phyloP scores from a whole-genome alignment of 176 grass and related monocot species.

The Carex parvula region DNA sequence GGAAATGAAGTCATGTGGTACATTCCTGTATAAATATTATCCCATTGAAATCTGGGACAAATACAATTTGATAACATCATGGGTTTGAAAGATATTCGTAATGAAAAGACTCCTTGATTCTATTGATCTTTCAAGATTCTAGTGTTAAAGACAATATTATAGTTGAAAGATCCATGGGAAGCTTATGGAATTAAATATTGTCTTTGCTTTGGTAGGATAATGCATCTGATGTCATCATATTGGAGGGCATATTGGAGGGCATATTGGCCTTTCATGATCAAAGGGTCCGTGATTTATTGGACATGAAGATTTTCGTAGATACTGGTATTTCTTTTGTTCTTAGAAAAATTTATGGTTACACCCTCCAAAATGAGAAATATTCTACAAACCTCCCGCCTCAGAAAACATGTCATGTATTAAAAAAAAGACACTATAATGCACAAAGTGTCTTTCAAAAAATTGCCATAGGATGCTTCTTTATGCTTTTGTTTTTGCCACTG shows the following conservation, averaged over 20 bases:
- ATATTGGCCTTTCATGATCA: slow-evolving; percentile 96
- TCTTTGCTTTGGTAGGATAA: slow-evolving; percentile 62
- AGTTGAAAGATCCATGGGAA: background rate
- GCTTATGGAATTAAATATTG: background rate
- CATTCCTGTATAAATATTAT: background rate
- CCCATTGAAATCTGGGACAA: background rate
- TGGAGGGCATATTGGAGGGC: slow-evolving; percentile 98
- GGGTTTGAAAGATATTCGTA: background rate
- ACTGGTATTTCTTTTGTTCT: slow-evolving; percentile 54
- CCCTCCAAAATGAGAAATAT: background rate
- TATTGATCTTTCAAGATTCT: background rate
- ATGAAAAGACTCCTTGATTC: background rate
- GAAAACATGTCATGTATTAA: background rate
- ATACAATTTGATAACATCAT: background rate
- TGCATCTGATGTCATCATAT: slow-evolving; percentile 97
- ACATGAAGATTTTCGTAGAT: slow-evolving; percentile 99
- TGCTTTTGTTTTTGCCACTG: background rate
- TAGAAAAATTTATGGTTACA: background rate
- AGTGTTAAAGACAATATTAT: background rate
- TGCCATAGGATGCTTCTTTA: background rate
- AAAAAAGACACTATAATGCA: background rate
- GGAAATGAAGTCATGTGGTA: background rate
- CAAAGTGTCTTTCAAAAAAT: background rate
- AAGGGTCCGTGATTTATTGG: slow-evolving; percentile 87
- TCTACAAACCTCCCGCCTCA: background rate